A percentile compares a stretch with the other conserved stretches of the same genome.
Evolutionary conservation across 805 yeast genomes (phyloP).

Genomic region (Yarrowia divulgata): DNA sequence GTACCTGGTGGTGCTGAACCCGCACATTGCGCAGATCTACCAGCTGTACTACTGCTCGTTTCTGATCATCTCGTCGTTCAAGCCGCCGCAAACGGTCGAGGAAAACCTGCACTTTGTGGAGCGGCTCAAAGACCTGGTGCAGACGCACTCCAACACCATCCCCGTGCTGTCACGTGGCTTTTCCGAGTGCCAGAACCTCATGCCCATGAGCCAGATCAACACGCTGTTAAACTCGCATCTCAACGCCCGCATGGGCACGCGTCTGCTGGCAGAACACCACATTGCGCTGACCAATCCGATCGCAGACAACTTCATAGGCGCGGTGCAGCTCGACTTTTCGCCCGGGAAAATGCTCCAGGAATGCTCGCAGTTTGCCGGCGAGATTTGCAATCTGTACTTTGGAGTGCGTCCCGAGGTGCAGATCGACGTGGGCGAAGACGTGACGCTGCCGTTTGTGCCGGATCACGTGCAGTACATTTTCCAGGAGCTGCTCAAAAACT

Average conservation of each 20-base stretch:
- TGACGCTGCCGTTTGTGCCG: constrained; percentile 81
- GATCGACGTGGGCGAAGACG: constrained; percentile 63
- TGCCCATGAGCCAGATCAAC: constrained; percentile 60
- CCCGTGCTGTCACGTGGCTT: constrained; percentile 85
- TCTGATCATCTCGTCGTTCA: constrained; percentile 56
- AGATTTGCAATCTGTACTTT: constrained; percentile 81
- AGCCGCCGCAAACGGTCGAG: constrained; percentile 57
- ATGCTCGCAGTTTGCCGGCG: constrained; percentile 78
- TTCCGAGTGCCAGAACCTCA: constrained; percentile 62
- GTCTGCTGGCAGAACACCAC: constrained; percentile 86
- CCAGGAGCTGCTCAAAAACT: constrained; percentile 85
- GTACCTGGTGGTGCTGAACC: constrained; percentile 84
- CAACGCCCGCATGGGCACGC: constrained; percentile 83
- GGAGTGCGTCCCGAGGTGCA: constrained; percentile 71
- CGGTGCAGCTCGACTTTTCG: constrained; percentile 68
- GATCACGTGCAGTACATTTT: constrained; percentile 87
- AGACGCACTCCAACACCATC: constrained; percentile 83
- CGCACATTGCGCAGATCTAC: constrained; percentile 81
- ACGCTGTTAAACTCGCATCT: constrained; percentile 76
- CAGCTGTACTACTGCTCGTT: constrained; percentile 75
- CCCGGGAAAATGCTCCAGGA: constrained; percentile 68
- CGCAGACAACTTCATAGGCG: constrained; percentile 62
- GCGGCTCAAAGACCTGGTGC: constrained; percentile 66
- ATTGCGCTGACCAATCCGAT: constrained; percentile 62
- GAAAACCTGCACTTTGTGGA: constrained; percentile 63